These are phyloP conservation scores for Paracorniculantispora psalliotae DNA, from an alignment of 2,329 filamentous ascomycete genomes.

Conservation along the genomic window DNA sequence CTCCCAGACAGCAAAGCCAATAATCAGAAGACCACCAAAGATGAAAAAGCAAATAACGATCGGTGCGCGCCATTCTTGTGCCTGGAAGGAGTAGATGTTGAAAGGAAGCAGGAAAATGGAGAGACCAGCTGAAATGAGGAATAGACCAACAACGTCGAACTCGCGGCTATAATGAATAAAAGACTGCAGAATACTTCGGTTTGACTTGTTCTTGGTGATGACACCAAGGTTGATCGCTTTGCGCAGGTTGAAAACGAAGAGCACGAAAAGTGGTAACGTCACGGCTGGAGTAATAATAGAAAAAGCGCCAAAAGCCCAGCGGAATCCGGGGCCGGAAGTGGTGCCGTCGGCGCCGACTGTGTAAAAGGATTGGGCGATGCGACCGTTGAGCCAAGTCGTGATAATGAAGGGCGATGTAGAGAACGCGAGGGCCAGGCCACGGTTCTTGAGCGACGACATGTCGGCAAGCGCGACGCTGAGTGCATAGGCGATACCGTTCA, in stretches of 20 bases:
- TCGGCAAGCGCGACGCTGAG: conserved; percentile 60
- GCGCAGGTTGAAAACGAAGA: conserved; percentile 47
- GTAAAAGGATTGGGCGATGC: conserved; percentile 45
- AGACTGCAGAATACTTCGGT: conserved; percentile 29
- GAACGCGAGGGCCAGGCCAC: conserved; percentile 26
- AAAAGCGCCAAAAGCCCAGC: conserved; percentile 62
- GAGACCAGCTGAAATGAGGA: conserved; percentile 47
- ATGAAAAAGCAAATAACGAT: conserved; percentile 49
- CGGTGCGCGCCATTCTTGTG: conserved; percentile 39
- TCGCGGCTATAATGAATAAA: conserved; percentile 46
- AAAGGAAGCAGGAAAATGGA: conserved; percentile 55
- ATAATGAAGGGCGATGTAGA: conserved; percentile 33
- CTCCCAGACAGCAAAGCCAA: conserved; percentile 49
- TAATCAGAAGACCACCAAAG: conserved; percentile 49
- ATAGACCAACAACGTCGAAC: conserved; percentile 49
- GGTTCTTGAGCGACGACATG: conserved; percentile 33
- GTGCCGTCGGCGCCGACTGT: background rate
- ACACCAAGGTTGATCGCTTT: conserved; percentile 48
- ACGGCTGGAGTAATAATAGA: conserved; percentile 56
- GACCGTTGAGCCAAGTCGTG: conserved; percentile 57
- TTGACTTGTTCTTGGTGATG: conserved; percentile 27
- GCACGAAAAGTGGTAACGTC: conserved; percentile 48
- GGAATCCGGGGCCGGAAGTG: conserved; percentile 47
- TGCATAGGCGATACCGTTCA: conserved; percentile 50
- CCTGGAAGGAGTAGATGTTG: conserved; percentile 39